phyloP scores from a whole-genome alignment of 768 basidiomycete species.

The Mycena belliarum region DNA sequence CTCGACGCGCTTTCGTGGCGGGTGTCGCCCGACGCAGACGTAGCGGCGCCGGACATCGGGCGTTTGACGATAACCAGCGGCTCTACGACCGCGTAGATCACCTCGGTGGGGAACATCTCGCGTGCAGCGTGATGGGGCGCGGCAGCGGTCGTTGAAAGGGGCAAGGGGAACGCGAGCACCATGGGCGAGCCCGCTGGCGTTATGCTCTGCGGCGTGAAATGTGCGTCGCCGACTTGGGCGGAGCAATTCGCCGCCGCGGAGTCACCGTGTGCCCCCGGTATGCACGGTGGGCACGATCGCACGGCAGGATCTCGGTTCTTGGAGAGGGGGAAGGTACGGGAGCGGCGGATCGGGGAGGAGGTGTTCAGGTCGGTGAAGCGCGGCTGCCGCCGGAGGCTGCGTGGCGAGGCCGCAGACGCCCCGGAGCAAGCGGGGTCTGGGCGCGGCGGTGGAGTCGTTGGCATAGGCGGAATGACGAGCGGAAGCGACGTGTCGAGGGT shows the following conservation, averaged over 20 bases:
- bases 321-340: slow-evolving; percentile 9
- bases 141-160: slow-evolving; percentile 4
- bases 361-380: background rate
- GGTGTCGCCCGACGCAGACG: no score
- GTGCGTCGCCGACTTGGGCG: no score
- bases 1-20: background rate
- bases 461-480: slow-evolving; percentile 16
- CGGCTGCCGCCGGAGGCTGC: background rate
- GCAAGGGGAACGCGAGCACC: slow-evolving; percentile 1
- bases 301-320: background rate
- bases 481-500: background rate
- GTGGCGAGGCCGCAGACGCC: background rate
- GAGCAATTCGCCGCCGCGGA: no score
- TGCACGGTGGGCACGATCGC: no score
- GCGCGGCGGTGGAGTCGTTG: slow-evolving; percentile 11
- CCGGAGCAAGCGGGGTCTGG: background rate
- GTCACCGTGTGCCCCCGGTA: no score
- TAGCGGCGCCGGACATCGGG: background rate
- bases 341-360: slow-evolving; percentile 5
- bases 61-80: slow-evolving; percentile 18
- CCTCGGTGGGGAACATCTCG: background rate
- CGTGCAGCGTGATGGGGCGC: background rate
- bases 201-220: background rate
- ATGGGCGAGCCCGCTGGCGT: background rate
- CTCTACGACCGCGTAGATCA: background rate